Evolutionary conservation across 2,329 filamentous ascomycete genomes (phyloP), one percentile per base, ranked within the genome.

Genomic region (Aspergillus sclerotialis): DNA sequence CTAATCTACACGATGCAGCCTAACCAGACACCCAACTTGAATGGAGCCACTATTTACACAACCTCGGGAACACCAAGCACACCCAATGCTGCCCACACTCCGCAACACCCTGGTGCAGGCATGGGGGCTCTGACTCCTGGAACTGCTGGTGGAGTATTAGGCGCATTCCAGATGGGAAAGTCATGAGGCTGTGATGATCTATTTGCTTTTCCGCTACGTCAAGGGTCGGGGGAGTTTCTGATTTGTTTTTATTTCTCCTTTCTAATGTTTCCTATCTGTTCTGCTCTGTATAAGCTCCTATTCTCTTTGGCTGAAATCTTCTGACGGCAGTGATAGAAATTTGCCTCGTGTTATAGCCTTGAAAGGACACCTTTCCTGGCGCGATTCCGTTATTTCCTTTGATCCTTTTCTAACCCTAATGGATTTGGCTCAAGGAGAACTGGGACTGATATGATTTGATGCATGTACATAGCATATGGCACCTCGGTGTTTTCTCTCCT

Each of bases 101-200:
- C 65, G 26, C 56, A 60, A 35, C 59, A 75, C 68, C 44, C 80
- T 72, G 52, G 61, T 54, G 45, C 49, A 17, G 69, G 72, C 33
- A 77, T 82, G 57, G 82, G 81, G 3, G 76, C 82, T 23, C 80
- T 88, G 73, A 92, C 86, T 6, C 86, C 86, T 1, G 84, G 85
- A 16, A 82, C 78, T 13, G 78, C 78, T 2, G 80, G 80, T 16
- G 82, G 84, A 33, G 78, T 81, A 15, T 88, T 90, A 67, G 85
- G 85, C 30, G 76, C 72, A 55, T 90, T 90, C 46, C 60, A 63
- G 30, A 41, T 53, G 31, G 48, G 45, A 19, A 58, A 58, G 44
- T 46, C 46, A 37, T 60, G 42, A 53, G 42, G 16, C 30, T 24
- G 26, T 26, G 16, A 25, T 37, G 27, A 25, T 26, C n/a, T n/a